Evolutionary conservation across 345 rosid genomes (phyloP), one percentile per base, ranked within the genome.

Genomic region (Brassica cretica): DNA sequence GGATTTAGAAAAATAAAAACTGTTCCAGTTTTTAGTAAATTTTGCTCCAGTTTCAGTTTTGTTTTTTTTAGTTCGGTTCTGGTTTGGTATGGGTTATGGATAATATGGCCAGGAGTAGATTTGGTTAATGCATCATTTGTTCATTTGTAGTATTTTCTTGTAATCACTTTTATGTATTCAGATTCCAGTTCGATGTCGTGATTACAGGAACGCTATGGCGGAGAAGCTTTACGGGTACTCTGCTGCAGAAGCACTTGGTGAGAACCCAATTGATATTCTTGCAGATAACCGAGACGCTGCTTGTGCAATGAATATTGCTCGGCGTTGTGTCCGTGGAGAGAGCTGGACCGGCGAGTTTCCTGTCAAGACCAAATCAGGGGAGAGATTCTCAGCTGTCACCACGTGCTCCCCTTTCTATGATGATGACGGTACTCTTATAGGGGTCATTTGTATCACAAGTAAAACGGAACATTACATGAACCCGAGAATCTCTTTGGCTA

Each of bases 341-440:
- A 86, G 84, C 66, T 95, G 98, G 98, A 87, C 91, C 0, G 99
- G 99, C n/a, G 89, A 89, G 84, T 88, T 92, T 83, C 97, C 98
- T 0, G 86, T 89, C 21, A 95, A 81, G 90, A 93, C 81, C 81
- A 93, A 91, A 85, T 77, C 66, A 70, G 94, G 93, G 61, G 88
- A 89, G 66, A 90, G 84, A 58, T 84, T 95, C 82, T 29, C 78
- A 39, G 87, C 79, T 64, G 86, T 88, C 71, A 90, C 85, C 0
- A 93, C 96, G 10, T 87, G 86, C 73, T 88, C 98, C 63, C 96
- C 98, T 0, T 89, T 95, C 66, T 86, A 84, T 25, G 97, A 91
- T 71, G 97, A 94, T 63, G 88, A 85, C 21, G 89, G 89, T 72
- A 46, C 82, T 72, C 86, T 95, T 76, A 83, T 91, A 41, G 99